phyloP scores from a whole-genome alignment of 306 rosid species.

The Casuarina glauca region DNA sequence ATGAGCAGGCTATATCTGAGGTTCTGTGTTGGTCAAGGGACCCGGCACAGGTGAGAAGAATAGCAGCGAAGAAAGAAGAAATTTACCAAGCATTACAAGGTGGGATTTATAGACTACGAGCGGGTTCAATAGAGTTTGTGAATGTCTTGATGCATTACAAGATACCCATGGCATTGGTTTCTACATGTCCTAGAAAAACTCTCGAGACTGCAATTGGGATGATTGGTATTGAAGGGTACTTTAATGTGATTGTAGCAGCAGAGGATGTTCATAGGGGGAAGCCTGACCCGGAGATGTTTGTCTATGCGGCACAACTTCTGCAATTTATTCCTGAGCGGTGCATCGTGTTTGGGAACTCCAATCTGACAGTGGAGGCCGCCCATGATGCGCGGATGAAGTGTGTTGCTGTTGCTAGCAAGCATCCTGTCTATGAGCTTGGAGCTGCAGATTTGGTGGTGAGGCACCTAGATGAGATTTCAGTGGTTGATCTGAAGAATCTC shows the following conservation, averaged over 20 bases:
- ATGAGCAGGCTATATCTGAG: conserved; percentile 87
- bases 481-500: conserved; percentile 89
- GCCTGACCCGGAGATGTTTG: conserved; percentile 97
- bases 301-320: conserved; percentile 82
- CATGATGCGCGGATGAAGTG: conserved; percentile 96
- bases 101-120: conserved; percentile 66
- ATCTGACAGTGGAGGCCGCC: conserved; percentile 94
- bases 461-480: conserved; percentile 74
- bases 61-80: conserved; percentile 83
- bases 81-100: conserved; percentile 85
- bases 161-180: conserved; percentile 91
- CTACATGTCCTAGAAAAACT: conserved; percentile 76
- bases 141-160: conserved; percentile 82
- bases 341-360: conserved; percentile 95
- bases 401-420: conserved; percentile 97
- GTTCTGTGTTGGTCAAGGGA: conserved; percentile 99
- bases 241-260: conserved; percentile 77
- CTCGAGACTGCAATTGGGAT: conserved; percentile 73
- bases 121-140: conserved; percentile 86
- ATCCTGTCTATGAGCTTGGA: conserved; percentile 87
- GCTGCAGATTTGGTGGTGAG: conserved; percentile 95
- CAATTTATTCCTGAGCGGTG: conserved; percentile 89
- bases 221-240: conserved; percentile 65
- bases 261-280: conserved; percentile 96
- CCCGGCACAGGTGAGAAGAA: conserved; percentile 63